Percentiles rank a stretch among this genome's conserved stretches.
phyloP scores from a whole-genome alignment of 2,329 filamentous ascomycete species.

The Fusarium equiseti region DNA sequence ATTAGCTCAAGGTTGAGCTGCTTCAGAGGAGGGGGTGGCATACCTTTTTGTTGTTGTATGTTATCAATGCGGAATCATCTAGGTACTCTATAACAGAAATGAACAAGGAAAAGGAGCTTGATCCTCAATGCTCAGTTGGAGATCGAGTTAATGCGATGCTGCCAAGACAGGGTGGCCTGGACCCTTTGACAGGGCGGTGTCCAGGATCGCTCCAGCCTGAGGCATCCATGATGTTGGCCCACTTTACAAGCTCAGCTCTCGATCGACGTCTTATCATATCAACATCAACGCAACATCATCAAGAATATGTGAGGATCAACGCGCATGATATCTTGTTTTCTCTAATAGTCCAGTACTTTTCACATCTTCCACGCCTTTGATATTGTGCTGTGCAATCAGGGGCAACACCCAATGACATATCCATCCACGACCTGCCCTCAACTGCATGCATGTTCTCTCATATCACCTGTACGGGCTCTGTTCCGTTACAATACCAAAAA shows the following conservation, averaged over 20 bases:
- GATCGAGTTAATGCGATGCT: slow-evolving; percentile 21
- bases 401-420: background rate
- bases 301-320: background rate
- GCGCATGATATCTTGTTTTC: background rate
- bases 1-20: slow-evolving; percentile 17
- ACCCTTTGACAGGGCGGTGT: slow-evolving; percentile 30
- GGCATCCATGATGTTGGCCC: slow-evolving; percentile 29
- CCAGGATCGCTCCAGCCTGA: slow-evolving; percentile 11
- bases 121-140: background rate
- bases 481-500: background rate
- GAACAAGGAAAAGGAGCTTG: slow-evolving; percentile 10
- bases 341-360: background rate
- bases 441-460: background rate
- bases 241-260: slow-evolving; percentile 18
- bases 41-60: slow-evolving; percentile 22
- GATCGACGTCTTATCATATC: slow-evolving; percentile 13
- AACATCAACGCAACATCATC: background rate
- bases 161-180: slow-evolving; percentile 28
- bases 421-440: background rate
- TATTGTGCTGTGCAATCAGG: background rate
- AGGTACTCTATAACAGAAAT: background rate
- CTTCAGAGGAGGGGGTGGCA: slow-evolving; percentile 16
- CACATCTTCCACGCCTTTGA: background rate
- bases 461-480: background rate
- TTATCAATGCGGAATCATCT: slow-evolving; percentile 16